Percentiles rank a stretch among this genome's conserved stretches.
Evolutionary conservation across 78 protist genomes (phyloP).

Genomic region (Dictyostelium purpureum): DNA sequence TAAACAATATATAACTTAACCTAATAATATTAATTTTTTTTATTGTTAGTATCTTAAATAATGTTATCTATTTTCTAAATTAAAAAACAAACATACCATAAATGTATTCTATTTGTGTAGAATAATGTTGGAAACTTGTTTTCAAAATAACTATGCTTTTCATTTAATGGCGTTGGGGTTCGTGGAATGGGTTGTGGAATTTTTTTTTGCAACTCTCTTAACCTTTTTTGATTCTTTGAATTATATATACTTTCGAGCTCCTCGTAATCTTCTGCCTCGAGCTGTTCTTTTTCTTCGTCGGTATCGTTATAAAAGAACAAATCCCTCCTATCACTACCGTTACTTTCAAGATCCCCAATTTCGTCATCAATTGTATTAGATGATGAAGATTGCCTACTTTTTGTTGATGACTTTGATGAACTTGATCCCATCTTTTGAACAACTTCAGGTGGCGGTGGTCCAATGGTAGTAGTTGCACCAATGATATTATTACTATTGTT

Average conservation of each 20-base stretch:
- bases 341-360: no score
- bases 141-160: no score
- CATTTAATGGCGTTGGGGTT: no score
- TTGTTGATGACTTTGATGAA: background rate
- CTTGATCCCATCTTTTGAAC: background rate
- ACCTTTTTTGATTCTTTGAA: no score
- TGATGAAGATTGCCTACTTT: background rate
- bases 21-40: constrained; percentile 2
- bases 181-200: no score
- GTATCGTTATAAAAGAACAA: no score
- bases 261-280: no score
- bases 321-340: no score
- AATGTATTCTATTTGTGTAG: constrained; percentile 5
- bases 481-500: background rate
- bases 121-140: constrained; percentile 1
- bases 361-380: no score
- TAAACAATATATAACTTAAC: constrained; percentile 27
- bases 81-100: background rate
- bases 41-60: no score
- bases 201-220: background rate
- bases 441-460: background rate
- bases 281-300: no score
- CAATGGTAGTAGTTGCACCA: background rate
- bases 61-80: background rate
- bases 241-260: no score